Evolutionary conservation across 2,329 filamentous ascomycete species (phyloP), one percentile per base, ranked within the genome.

Genomic region (Cercospora sp.): DNA sequence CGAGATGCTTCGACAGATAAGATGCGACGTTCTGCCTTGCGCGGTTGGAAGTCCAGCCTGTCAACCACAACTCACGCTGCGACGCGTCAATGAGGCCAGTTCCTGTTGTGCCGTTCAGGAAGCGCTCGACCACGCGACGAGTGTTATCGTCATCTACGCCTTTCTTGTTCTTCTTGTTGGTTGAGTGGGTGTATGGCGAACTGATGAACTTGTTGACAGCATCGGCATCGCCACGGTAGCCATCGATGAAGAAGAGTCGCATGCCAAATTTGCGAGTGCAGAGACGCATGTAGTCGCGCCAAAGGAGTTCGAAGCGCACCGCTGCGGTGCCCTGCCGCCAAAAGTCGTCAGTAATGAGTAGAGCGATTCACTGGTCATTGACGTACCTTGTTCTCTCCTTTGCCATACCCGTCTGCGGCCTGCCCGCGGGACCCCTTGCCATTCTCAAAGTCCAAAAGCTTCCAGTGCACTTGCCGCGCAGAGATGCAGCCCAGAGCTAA

Each of bases 221-320:
- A 6, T 74, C 68, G 45, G 72, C 65, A 53, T 83, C 82, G 26
- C 83, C 77, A 16, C 86, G 85, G 72, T 92, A 92, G 0, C 92
- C 91, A 4, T 84, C 82, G 1, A 89, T 78, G 12, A 82, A 80
- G 76, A 92, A 94, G 3, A 94, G 84, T 23, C 85, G 86, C 16
- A 78, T 75, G 0, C 87, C 86, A 69, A 91, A 93, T 73, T 94
- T 94, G 33, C 85, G 84, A 5, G 88, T 89, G 75, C 90, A 92
- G 0, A 94, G 84, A 0, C 90, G 85, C 89, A 94, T 93, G 74
- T 94, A 94, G 74, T 94, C 92, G 48, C 91, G 83, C 91, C 90
- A 93, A 0, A 94, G 78, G 0, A 95, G 82, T 75, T 94, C 91
- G 65, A 91, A 89, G 0, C 91, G 86, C 1, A 94, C 85, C 0